Conservation (phyloP, 805 yeast species). For the Spathaspora arborariae region DNA sequence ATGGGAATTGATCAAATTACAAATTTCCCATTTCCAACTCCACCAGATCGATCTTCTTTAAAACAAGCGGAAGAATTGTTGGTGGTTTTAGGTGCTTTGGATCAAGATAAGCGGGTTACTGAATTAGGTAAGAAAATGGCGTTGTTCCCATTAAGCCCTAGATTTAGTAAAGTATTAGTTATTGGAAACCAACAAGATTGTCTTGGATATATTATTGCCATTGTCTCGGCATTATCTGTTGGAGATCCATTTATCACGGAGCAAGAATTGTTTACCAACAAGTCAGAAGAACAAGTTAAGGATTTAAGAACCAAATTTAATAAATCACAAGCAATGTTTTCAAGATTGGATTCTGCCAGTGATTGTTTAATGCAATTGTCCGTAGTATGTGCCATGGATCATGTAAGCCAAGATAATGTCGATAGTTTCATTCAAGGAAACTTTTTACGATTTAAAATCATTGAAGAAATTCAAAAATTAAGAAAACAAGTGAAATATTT, state of each 20-base stretch:
- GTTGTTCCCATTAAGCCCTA: conserved; percentile 86
- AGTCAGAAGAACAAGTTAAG: conserved; percentile 29
- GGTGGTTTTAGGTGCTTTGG: conserved; percentile 74
- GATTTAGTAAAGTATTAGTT: conserved; percentile 85
- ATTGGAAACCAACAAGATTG: conserved; percentile 86
- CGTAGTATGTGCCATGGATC: conserved; percentile 86
- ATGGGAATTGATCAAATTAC: conserved; percentile 91
- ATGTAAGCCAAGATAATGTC: conserved; percentile 48
- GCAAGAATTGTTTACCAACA: conserved; percentile 62
- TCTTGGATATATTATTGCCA: conserved; percentile 82
- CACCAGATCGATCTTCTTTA: conserved; percentile 67
- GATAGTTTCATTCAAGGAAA: conserved; percentile 51
- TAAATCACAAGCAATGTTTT: conserved; percentile 57
- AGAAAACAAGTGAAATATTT: conserved; percentile 76
- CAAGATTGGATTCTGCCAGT: conserved; percentile 65
- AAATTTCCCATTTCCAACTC: conserved; percentile 95
- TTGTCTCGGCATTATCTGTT: conserved; percentile 88
- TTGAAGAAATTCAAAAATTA: conserved; percentile 82
- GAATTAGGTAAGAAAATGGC: conserved; percentile 83
- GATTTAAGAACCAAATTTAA: conserved; percentile 48
- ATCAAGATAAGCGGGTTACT: conserved; percentile 55
- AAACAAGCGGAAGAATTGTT: conserved; percentile 64
- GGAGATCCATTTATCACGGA: conserved; percentile 86
- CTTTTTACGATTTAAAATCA: conserved; percentile 70
- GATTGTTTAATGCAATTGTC: conserved; percentile 75